These are phyloP conservation scores for Limnanthes douglasii DNA, from an alignment of 345 rosid genomes.

Conservation along the genomic window DNA sequence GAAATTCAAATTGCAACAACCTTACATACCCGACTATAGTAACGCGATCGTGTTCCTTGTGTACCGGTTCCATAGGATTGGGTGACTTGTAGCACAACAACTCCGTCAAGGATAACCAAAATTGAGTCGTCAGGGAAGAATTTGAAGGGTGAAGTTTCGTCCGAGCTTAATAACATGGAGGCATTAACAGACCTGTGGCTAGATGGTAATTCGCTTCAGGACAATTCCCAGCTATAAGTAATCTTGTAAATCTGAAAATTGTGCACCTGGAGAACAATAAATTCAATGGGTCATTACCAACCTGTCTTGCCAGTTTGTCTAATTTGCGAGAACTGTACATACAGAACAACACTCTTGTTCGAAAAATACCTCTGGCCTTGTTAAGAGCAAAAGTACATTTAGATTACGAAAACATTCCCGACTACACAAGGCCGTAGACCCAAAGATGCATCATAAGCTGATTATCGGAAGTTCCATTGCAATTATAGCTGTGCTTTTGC, in stretches of 20 bases:
- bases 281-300: constrained; percentile 39
- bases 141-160: constrained; percentile 40
- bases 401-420: constrained; percentile 28
- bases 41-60: constrained; percentile 75
- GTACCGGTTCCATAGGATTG: constrained; percentile 48
- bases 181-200: constrained; percentile 52
- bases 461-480: constrained; percentile 35
- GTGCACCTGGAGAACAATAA: constrained; percentile 71
- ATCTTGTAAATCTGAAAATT: constrained; percentile 32
- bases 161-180: constrained; percentile 34
- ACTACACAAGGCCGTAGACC: constrained; percentile 22
- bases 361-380: constrained; percentile 31
- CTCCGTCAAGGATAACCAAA: constrained; percentile 56
- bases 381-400: constrained; percentile 28
- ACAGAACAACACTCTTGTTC: constrained; percentile 48
- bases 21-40: constrained; percentile 43
- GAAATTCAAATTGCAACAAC: constrained; percentile 40
- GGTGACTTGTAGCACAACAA: constrained; percentile 36
- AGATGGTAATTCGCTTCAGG: constrained; percentile 48
- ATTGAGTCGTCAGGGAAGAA: constrained; percentile 42
- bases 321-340: constrained; percentile 51
- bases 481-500: constrained; percentile 21
- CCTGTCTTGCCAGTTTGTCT: constrained; percentile 34
- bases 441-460: constrained; percentile 22
- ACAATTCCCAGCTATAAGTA: constrained; percentile 42